Evolutionary conservation across 805 yeast genomes (phyloP).

Genomic region (Cyberlindnera mycetangii): DNA sequence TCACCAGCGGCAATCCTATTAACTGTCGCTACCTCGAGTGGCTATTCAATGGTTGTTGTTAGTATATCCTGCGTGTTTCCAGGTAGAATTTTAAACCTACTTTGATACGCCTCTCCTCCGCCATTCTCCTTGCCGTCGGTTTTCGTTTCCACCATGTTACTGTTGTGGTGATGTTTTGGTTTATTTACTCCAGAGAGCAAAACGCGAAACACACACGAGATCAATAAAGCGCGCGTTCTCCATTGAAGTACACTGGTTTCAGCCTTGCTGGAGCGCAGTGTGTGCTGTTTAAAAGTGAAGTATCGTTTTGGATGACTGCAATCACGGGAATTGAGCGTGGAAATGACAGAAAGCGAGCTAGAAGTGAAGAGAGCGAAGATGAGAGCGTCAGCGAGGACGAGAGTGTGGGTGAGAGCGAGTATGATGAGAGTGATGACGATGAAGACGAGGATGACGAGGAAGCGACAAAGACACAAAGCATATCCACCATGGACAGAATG

Average conservation of each 20-base stretch:
- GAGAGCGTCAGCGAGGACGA: conserved; percentile 7
- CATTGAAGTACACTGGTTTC: too few relatives aligned
- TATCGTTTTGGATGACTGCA: conserved; percentile 1
- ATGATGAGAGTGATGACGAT: conserved; percentile 10
- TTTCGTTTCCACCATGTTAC: too few relatives aligned
- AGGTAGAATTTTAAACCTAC: conserved; percentile 5
- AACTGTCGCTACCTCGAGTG: conserved; percentile 69
- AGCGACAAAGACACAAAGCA: conserved; percentile 13
- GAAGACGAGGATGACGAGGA: conserved; percentile 16
- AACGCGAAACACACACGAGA: too few relatives aligned
- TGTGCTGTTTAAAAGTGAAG: not conserved
- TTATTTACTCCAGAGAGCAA: too few relatives aligned
- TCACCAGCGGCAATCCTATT: conserved; percentile 97
- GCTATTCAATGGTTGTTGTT: conserved; percentile 20
- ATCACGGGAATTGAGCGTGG: conserved; percentile 1
- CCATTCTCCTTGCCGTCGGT: not conserved
- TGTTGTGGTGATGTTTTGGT: too few relatives aligned
- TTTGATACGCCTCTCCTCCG: conserved; percentile 5
- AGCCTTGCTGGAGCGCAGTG: too few relatives aligned
- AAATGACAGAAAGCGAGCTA: conserved; percentile 3
- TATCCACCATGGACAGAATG: conserved; percentile 3
- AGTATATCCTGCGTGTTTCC: not conserved
- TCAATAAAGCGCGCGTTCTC: too few relatives aligned
- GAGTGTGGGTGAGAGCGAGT: conserved; percentile 12
- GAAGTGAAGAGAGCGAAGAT: conserved; percentile 6